Evolutionary conservation across 140 eudicot species (phyloP).

Genomic region (Cichorium intybus): DNA sequence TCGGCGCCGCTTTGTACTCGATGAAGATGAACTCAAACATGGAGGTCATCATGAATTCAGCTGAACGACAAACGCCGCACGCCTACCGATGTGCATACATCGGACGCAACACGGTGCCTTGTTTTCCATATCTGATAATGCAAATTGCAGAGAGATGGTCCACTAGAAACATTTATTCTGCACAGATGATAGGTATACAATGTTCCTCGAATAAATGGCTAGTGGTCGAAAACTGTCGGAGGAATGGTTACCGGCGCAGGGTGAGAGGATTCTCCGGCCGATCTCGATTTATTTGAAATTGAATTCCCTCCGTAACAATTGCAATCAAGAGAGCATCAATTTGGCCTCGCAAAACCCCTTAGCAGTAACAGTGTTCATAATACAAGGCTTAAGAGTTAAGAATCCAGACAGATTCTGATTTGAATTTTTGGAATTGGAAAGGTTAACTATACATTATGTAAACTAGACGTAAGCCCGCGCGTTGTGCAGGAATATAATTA

Average conservation of each 20-base stretch:
- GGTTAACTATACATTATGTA: not conserved
- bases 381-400: not conserved
- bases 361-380: not conserved
- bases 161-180: not conserved
- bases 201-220: not conserved
- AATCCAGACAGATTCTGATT: not conserved
- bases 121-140: not conserved
- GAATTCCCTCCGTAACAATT: not conserved
- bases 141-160: conserved; percentile 21
- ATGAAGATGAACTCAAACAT: conserved; percentile 14
- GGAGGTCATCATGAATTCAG: not conserved
- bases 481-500: too few species aligned
- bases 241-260: conserved; percentile 19
- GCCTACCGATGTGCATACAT: not conserved
- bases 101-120: not conserved
- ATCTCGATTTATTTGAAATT: not conserved
- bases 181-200: conserved; percentile 7
- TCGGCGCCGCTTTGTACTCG: conserved; percentile 17
- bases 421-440: not conserved
- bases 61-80: conserved; percentile 28
- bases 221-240: conserved; percentile 13
- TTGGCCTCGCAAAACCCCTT: not conserved
- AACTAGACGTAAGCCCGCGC: too few species aligned
- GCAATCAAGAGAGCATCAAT: not conserved
- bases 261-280: conserved; percentile 13